Evolutionary conservation across 2,329 filamentous ascomycete species (phyloP), one percentile per base, ranked within the genome.

Genomic region (Neonectria punicea): DNA sequence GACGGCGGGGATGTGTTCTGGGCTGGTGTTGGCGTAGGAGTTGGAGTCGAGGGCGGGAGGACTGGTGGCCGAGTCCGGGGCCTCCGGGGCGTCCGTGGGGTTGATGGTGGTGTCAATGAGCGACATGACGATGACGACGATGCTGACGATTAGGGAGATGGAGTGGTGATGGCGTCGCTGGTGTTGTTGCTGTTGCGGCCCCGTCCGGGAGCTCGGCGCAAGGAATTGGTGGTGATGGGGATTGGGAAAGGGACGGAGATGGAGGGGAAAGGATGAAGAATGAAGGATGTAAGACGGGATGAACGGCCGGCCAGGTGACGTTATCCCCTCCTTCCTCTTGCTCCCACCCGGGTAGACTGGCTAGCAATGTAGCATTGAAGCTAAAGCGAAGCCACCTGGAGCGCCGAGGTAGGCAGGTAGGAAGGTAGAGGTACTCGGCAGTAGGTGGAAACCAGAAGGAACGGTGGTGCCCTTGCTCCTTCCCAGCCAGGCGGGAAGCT

Each of bases 1-100:
- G 18, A 73, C 66, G 2, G 56, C 60, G 5, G 69, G 44, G 65
- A 77, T 77, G 43, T 58, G 67, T 7, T 62, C 64, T 20, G 65
- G 60, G 41, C n/a, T 14, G 44, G 56, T 13, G 44, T 4, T n/a
- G 44, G 11, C 13, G 34, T 18, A 6, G 8, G 20, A 18, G 22
- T n/a, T 13, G 28, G 49, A 41, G 13, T 20, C 14, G 4, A 16
- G 49, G 20, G 49, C 30, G 5, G 28, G 6, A 34, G 36, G 36
- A n/a, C 36, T 16, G 16, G 13, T 34, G n/a, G 49, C 46, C 11
- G 25, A 20, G 13, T 39, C 50, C 14, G 61, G n/a, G 25, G 43
- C 20, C 5, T 46, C 55, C 14, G 61, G 34, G 20, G 50, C n/a
- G 32, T 51, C 30, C n/a, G 49, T 32, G 18, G 49, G 49, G 11